These are phyloP conservation scores for Clonostachys rhizophaga DNA, from an alignment of 2,329 filamentous ascomycete species.

Conservation along the genomic window DNA sequence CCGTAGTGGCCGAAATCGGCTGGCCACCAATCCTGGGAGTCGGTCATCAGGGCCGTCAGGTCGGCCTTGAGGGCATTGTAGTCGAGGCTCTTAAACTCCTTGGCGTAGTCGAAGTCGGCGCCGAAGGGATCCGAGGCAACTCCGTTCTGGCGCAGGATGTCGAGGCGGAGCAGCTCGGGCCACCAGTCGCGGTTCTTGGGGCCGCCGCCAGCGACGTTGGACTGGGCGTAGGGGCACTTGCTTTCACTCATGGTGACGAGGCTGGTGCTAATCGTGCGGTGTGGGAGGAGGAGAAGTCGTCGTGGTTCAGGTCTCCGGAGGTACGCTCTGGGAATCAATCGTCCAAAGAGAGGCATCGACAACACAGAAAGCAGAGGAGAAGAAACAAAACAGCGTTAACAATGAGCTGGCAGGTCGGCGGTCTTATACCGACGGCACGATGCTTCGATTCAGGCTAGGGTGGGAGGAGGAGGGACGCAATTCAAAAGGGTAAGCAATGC, in stretches of 20 bases:
- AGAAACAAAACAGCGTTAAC: no score
- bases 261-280: not conserved
- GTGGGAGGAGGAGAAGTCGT: no score
- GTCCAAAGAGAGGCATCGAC: no score
- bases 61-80: conserved; percentile 72
- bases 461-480: no score
- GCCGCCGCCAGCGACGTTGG: conserved; percentile 54
- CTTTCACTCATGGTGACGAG: conserved; percentile 11
- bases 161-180: conserved; percentile 63
- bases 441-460: no score
- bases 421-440: no score
- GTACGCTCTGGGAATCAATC: no score
- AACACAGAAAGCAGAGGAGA: no score
- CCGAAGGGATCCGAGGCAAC: conserved; percentile 57
- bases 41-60: conserved; percentile 65
- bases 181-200: conserved; percentile 70
- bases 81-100: conserved; percentile 63
- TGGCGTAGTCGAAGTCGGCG: conserved; percentile 66
- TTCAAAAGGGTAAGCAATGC: no score
- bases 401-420: no score
- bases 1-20: conserved; percentile 80
- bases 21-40: conserved; percentile 78
- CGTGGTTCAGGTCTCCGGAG: no score
- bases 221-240: conserved; percentile 22
- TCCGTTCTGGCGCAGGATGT: conserved; percentile 70